phyloP scores from a whole-genome alignment of 495 filamentous ascomycete species.

The Aspergillus asperescens region DNA sequence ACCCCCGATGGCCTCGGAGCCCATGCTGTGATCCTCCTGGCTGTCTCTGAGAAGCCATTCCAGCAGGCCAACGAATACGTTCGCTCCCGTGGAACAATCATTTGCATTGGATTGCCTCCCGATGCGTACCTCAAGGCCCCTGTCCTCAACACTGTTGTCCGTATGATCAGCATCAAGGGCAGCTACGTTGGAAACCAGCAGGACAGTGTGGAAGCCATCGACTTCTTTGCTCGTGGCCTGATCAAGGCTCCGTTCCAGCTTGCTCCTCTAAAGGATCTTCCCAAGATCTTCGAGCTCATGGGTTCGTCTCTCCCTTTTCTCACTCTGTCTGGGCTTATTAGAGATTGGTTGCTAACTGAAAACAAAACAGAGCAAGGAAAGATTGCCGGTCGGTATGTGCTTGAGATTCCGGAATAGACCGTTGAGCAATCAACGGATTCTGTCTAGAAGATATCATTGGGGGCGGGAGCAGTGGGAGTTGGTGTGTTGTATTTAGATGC shows the following conservation, averaged over 20 bases:
- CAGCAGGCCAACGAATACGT: conserved; percentile 88
- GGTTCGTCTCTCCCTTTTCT: conserved; percentile 23
- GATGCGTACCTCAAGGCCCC: conserved; percentile 72
- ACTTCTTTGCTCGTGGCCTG: conserved; percentile 77
- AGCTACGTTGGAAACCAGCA: conserved; percentile 87
- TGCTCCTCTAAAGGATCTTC: conserved; percentile 69
- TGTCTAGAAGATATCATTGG: neutral
- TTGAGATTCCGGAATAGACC: conserved; percentile 58
- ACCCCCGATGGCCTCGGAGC: conserved; percentile 77
- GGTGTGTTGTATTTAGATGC: too few relatives aligned
- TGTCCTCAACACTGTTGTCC: conserved; percentile 78
- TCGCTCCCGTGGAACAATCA: conserved; percentile 68
- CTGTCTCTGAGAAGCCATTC: conserved; percentile 84
- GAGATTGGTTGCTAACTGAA: too few relatives aligned
- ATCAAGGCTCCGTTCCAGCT: conserved; percentile 85
- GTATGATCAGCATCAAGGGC: conserved; percentile 90
- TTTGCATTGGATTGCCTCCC: conserved; percentile 82
- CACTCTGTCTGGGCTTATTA: neutral
- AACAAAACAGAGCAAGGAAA: conserved; percentile 61
- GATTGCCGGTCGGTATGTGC: conserved; percentile 84
- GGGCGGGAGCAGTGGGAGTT: neutral
- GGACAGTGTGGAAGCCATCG: conserved; percentile 78
- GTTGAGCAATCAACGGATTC: neutral
- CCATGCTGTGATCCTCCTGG: conserved; percentile 81
- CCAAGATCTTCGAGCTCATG: conserved; percentile 72